Evolutionary conservation across 1,284 basidiomycete species (phyloP), one percentile per base, ranked within the genome.

Genomic region (Afroboletus lepidellus): DNA sequence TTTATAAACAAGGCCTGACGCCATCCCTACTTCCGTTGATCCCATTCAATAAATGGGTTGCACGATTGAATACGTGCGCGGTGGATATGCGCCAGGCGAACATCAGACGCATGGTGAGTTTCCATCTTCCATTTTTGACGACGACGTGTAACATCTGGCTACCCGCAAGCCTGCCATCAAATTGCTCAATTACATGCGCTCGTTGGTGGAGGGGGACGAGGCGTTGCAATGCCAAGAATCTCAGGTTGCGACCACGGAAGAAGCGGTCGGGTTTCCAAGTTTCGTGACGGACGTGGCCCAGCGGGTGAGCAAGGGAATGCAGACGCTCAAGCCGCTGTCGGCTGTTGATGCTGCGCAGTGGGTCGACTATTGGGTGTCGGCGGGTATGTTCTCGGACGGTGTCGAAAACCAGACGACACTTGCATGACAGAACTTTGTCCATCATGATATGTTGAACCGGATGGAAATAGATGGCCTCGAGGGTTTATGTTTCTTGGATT

Each of bases 11-110:
- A 11, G 43, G 37, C 21, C 25, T 60, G 50, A 57, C 53, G 16
- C 5, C 39, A 6, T 41, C 52, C 15, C 34, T n/a, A 1, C 41
- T 70, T 15, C 56, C 53, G 8, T 36, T 42, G 27, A 15, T 43
- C 16, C 58, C 60, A 7, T 64, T 60, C 37, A 23, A 24, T 0
- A 50, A 65, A n/a, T 72, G 64, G 64, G 55, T 69, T 41, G 43
- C 41, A 11, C 46, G 46, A 16, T 34, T 67, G 24, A 57, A 65
- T 20, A 16, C 18, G 54, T 64, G 16, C 8, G 51, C 48, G 16
- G 36, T 24, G 16, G 39, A 45, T 43, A 29, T 33, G 21, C 49
- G 18, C 24, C 54, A 63, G 37, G 44, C 41, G 13, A 48, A 49
- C 9, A 54, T 62, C 15, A 54, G 37, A 45, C 24, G 46, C 15